A percentile compares a stretch with the other conserved stretches of the same genome.
These are phyloP conservation scores for Malassezia psittaci DNA, from an alignment of 1,284 basidiomycete genomes.

Conservation along the genomic window DNA sequence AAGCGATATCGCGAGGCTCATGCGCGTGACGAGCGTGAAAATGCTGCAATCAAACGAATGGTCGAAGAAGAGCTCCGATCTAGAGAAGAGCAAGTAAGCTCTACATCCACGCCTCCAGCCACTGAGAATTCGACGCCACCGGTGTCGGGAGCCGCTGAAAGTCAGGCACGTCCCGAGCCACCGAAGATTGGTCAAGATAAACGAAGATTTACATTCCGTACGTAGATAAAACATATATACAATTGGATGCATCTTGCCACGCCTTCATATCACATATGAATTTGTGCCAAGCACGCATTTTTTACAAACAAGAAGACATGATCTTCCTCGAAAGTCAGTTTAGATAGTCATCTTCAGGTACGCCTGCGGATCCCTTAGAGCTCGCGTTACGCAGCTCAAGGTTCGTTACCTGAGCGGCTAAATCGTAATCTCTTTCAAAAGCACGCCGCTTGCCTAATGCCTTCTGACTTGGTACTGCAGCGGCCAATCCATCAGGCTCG, in stretches of 20 bases:
- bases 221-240: not conserved
- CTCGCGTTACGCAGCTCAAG: too few species aligned
- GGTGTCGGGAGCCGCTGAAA: not conserved
- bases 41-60: constrained; percentile 10
- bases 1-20: constrained; percentile 8
- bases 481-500: not conserved
- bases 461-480: constrained; percentile 8
- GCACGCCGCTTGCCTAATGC: constrained; percentile 18
- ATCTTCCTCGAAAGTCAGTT: too few species aligned
- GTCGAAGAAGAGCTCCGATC: constrained; percentile 2
- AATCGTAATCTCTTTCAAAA: not conserved
- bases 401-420: too few species aligned
- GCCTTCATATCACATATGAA: too few species aligned
- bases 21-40: constrained; percentile 10
- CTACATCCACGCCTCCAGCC: not conserved
- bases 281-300: too few species aligned
- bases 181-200: constrained; percentile 15
- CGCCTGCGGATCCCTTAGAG: too few species aligned
- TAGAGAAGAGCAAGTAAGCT: not conserved
- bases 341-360: too few species aligned
- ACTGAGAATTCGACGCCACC: not conserved
- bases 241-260: not conserved
- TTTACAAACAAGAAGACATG: too few species aligned
- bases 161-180: not conserved
- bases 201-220: constrained; percentile 10